A percentile compares a stretch with the other conserved stretches of the same genome.
Conservation (phyloP, 2,329 filamentous ascomycete genomes). For the Alternaria sp. region DNA sequence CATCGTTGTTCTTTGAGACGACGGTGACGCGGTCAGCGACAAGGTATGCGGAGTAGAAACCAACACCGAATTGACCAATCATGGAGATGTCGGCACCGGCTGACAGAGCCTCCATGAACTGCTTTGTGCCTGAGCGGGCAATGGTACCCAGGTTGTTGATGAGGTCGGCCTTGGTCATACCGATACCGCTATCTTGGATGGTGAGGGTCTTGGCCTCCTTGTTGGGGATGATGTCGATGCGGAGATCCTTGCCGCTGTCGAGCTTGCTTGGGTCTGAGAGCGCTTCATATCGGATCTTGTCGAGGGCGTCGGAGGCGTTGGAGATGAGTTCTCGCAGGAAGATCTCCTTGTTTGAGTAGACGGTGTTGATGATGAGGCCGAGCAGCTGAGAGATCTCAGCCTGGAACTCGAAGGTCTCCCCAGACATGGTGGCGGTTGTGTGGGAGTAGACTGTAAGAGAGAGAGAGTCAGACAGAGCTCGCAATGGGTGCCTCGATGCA, state of each 20-base stretch:
- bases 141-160: slow-evolving; percentile 99
- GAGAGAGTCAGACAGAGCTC: no score
- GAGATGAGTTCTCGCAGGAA: slow-evolving; percentile 98
- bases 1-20: slow-evolving; percentile 98
- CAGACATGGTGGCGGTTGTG: slow-evolving; percentile 70
- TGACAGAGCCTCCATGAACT: slow-evolving; percentile 99
- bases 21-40: slow-evolving; percentile 96
- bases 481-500: slow-evolving; percentile 5
- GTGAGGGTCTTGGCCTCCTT: slow-evolving; percentile 98
- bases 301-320: slow-evolving; percentile 97
- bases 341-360: slow-evolving; percentile 99
- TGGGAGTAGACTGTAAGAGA: slow-evolving; percentile 23
- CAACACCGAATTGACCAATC: slow-evolving; percentile 99
- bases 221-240: slow-evolving; percentile 98
- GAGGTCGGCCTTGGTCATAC: slow-evolving; percentile 99
- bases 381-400: slow-evolving; percentile 99
- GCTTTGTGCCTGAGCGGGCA: slow-evolving; percentile 98
- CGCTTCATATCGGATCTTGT: slow-evolving; percentile 99
- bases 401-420: slow-evolving; percentile 99
- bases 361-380: slow-evolving; percentile 99
- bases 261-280: slow-evolving; percentile 97
- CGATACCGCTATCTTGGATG: slow-evolving; percentile 97
- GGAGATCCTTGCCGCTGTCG: slow-evolving; percentile 95
- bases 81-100: slow-evolving; percentile 99
- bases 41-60: slow-evolving; percentile 99